A percentile compares a stretch with the other conserved stretches of the same genome.
Conservation (phyloP, 2,329 filamentous ascomycete species). For the Colletotrichum orbiculare region DNA sequence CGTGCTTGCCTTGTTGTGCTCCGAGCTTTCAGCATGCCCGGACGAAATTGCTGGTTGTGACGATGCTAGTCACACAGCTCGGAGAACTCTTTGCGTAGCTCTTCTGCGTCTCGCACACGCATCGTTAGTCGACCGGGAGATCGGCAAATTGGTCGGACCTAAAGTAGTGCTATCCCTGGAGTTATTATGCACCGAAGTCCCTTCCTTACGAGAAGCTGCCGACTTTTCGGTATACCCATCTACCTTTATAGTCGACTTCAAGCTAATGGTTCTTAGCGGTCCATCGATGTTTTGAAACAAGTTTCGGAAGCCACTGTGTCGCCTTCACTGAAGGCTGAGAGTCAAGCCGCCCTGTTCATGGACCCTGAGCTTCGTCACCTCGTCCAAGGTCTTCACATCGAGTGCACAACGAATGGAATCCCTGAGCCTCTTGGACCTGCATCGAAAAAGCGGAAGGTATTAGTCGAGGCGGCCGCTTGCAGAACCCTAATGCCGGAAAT, state of each 20-base stretch:
- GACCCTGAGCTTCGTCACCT: constrained; percentile 41
- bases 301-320: constrained; percentile 39
- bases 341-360: constrained; percentile 41
- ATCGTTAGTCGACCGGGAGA: constrained; percentile 44
- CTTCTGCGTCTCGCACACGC: constrained; percentile 52
- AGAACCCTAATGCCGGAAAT: no score
- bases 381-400: constrained; percentile 28
- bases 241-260: neutral
- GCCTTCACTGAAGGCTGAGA: constrained; percentile 30
- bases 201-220: constrained; percentile 46
- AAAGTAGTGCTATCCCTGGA: constrained; percentile 56
- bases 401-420: constrained; percentile 2
- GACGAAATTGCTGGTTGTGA: constrained; percentile 46
- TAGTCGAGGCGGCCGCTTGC: no score
- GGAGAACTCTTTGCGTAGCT: constrained; percentile 50
- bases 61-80: constrained; percentile 42
- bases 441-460: constrained; percentile 47
- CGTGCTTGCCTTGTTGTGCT: constrained; percentile 55
- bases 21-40: constrained; percentile 50
- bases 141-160: constrained; percentile 54
- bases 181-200: constrained; percentile 47
- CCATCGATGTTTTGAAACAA: constrained; percentile 43
- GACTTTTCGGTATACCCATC: constrained; percentile 55
- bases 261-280: constrained; percentile 41
- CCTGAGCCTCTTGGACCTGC: constrained; percentile 37